phyloP scores from a whole-genome alignment of 169 alveolate species.

The Hammondia hammondi region DNA sequence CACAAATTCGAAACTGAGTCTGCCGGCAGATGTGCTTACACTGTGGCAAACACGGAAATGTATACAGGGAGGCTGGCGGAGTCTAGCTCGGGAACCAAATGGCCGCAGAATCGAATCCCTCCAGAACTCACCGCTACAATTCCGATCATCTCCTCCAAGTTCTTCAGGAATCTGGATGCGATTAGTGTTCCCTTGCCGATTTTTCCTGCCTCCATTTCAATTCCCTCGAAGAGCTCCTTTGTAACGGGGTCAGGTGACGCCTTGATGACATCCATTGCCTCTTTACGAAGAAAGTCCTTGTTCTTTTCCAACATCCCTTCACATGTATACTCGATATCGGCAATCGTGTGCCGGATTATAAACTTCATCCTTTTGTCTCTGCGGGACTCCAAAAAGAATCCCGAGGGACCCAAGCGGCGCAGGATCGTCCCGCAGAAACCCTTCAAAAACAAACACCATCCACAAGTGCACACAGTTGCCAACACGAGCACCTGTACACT shows the following conservation, averaged over 20 bases:
- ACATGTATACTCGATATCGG: constrained; percentile 87
- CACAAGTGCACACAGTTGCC: no score
- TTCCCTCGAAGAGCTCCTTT: constrained; percentile 79
- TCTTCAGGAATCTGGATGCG: constrained; percentile 88
- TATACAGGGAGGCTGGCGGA: neutral
- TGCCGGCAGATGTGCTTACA: neutral
- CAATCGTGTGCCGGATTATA: constrained; percentile 88
- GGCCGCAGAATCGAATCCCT: no score
- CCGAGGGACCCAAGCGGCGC: constrained; percentile 47
- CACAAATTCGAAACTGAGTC: no score
- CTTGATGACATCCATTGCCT: constrained; percentile 75
- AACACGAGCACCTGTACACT: no score
- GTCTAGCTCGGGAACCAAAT: neutral
- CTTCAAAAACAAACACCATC: neutral
- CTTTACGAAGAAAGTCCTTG: constrained; percentile 87
- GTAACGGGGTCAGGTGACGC: constrained; percentile 78
- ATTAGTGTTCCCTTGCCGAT: constrained; percentile 89
- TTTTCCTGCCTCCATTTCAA: constrained; percentile 84
- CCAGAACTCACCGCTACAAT: constrained; percentile 72
- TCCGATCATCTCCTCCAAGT: constrained; percentile 83
- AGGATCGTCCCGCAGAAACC: constrained; percentile 78
- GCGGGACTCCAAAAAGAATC: constrained; percentile 75
- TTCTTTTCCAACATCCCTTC: constrained; percentile 85
- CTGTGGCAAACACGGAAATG: neutral
- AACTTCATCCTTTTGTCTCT: constrained; percentile 81